These are phyloP conservation scores for Polytrichum formosum DNA, from an alignment of 225 moss, liverwort and hornwort genomes.

Conservation along the genomic window DNA sequence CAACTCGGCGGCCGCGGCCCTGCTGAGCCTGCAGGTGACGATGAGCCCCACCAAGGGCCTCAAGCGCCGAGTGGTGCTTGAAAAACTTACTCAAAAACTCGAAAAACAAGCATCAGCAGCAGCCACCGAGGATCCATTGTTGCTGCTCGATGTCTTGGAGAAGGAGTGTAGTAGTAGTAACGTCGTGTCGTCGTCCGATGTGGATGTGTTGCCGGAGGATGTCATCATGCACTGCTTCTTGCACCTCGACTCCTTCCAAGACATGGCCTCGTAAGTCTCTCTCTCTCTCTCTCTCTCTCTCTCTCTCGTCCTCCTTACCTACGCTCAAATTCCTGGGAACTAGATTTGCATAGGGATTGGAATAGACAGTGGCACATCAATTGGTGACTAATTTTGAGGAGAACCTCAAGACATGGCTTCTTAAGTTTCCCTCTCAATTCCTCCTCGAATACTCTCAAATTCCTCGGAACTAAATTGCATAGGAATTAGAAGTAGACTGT, in stretches of 20 bases:
- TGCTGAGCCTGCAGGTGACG: slow-evolving; percentile 50
- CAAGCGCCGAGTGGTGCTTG: slow-evolving; percentile 36
- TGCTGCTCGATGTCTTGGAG: not conserved
- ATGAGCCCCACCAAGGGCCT: slow-evolving; percentile 29
- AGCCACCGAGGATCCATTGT: not conserved
- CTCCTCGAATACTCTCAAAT: too few relatives aligned
- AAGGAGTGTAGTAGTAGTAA: too few relatives aligned
- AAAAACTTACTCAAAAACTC: too few relatives aligned
- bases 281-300: not conserved
- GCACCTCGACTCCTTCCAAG: slow-evolving; percentile 77
- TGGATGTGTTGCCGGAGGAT: slow-evolving; percentile 56
- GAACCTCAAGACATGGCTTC: too few relatives aligned
- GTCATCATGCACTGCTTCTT: slow-evolving; percentile 71
- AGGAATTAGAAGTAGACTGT: too few relatives aligned
- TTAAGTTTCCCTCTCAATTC: too few relatives aligned
- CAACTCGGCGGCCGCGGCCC: slow-evolving; percentile 60
- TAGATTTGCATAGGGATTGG: too few relatives aligned
- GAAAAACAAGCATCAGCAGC: not conserved
- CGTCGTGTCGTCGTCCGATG: slow-evolving; percentile 21
- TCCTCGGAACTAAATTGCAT: too few relatives aligned
- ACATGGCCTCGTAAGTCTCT: slow-evolving; percentile 67
- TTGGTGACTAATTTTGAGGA: too few relatives aligned
- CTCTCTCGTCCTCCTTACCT: too few relatives aligned
- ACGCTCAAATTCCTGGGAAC: too few relatives aligned
- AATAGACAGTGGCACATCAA: too few relatives aligned